A percentile compares a stretch with the other conserved stretches of the same genome.
These are phyloP conservation scores for Termitomyces sp. DNA, from an alignment of 768 basidiomycete genomes.

Conservation along the genomic window DNA sequence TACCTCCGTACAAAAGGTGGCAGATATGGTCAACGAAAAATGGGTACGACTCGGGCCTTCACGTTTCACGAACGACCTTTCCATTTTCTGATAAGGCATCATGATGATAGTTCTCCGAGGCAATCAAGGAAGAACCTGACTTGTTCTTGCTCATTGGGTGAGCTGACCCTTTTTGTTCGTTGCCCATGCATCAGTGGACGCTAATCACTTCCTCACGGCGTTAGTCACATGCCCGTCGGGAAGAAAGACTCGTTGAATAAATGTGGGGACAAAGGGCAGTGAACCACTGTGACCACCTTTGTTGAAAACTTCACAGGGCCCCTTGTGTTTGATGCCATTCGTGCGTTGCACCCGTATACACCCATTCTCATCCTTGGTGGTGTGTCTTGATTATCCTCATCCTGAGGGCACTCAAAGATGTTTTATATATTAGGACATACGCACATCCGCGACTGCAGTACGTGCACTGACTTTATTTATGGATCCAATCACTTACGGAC, in stretches of 20 bases:
- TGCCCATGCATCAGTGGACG: neutral
- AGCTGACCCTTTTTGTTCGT: conserved; percentile 18
- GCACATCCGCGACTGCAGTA: conserved; percentile 78
- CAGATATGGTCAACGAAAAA: conserved; percentile 72
- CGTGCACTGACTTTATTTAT: conserved; percentile 23
- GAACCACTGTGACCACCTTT: neutral
- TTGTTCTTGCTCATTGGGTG: conserved; percentile 75
- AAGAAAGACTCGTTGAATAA: conserved; percentile 42
- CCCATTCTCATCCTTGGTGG: conserved; percentile 86
- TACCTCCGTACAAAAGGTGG: conserved; percentile 74
- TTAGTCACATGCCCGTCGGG: conserved; percentile 81
- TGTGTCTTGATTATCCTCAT: conserved; percentile 14
- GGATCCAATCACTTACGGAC: neutral
- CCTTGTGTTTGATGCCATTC: conserved; percentile 69
- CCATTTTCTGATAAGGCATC: neutral
- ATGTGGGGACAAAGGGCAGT: conserved; percentile 34
- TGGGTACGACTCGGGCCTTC: conserved; percentile 47
- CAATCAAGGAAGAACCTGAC: conserved; percentile 79
- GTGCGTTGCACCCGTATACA: conserved; percentile 66
- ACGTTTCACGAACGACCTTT: neutral
- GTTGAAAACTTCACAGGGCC: conserved; percentile 48
- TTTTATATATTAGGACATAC: conserved; percentile 50
- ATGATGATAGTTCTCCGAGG: conserved; percentile 61
- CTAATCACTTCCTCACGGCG: neutral
- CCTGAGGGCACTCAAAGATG: neutral